Evolutionary conservation across 106 monocot species (phyloP), one percentile per base, ranked within the genome.

Genomic region (Dendrobium nobile): DNA sequence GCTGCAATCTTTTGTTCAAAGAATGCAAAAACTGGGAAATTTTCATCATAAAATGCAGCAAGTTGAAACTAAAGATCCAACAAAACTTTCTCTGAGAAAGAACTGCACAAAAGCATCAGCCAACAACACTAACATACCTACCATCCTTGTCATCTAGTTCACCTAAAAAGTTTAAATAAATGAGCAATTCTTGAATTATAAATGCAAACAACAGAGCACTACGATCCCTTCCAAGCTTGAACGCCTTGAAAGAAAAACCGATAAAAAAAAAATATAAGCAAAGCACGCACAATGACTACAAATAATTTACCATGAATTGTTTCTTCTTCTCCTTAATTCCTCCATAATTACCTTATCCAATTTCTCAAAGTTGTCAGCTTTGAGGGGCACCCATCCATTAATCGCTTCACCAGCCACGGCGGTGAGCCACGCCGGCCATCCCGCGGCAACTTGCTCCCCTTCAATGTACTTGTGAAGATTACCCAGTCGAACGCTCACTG

Each of bases 391-490:
- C 92, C 92, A 92, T 20, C 92, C 92, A 44, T 85, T 84, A 75
- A 92, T 89, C 54, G 92, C 92, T 67, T 92, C 90, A 1, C 90
- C 84, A 54, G 92, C 92, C 19, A 92, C 86, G 8, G 84, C 79
- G 37, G 75, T 81, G 54, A 92, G 88, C 92, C 92, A 92, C 10
- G 86, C 70, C 13, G 92, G 92, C 92, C 92, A 92, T 18, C 92
- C 92, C 44, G 92, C 92, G 37, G 92, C 92, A 3, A 88, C 90
- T 81, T 88, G 90, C 76, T 92, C 90, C 51, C 90, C 92, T 84
- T 92, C 89, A 13, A 90, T 78, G 59, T 88, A 83, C 81, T 79
- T 84, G 42, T 88, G 90, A 33, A 90, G 79, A 80, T 86, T 88
- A 81, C 85, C 64, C 84, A 90, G 72, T 70, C 90, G 77, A 47